Base-by-base conservation (phyloP, 306 rosid species). In the Pyrus betulifolia region DNA sequence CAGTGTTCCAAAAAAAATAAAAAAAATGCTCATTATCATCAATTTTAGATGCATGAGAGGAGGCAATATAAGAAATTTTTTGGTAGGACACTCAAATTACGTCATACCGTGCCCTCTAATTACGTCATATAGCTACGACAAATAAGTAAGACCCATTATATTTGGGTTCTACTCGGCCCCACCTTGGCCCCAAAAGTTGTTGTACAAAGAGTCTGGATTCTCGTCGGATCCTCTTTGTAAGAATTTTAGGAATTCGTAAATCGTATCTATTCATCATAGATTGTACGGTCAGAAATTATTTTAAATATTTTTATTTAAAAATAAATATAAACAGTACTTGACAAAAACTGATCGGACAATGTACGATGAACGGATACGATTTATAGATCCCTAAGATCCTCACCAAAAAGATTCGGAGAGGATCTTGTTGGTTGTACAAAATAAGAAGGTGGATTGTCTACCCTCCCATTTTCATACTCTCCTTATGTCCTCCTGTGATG, bases 381-480 rank as follows among this genome's bases (percentile, higher is more conserved):
- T 33, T 1, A 33, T 1, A 0, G 0, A 33, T 1, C 7, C 0
- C 1, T 1, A 33, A 0, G 6, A 33, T 33, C 0, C 0, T 33
- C 7, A 5, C 6, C 1, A 33, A 33, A 33, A 33, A 33, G 1
- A 33, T 33, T 0, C 1, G 38, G 1, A 33, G 38, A 33, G 38
- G 7, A 33, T 33, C 38, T 0, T 33, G 38, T 5, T 33, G 38
- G 38, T 1, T 33, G 38, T 33, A 33, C 7, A 33, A 33, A 49
- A 49, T 49, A 49, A 17, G 27, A 25, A 25, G 1, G 27, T 25
- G 27, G 27, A 25, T 25, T 25, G 1, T 25, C 1, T 25, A 1
- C 27, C 27, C 27, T 25, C 1, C 27, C 27, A 25, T 25, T 25
- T 25, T 1, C 27, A 25, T 25, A 25, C 27, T 25, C 27, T 25